A percentile compares a stretch with the other conserved stretches of the same genome.
phyloP scores from a whole-genome alignment of 1,284 basidiomycete species.

The Cutaneotrichosporon mucoides region DNA sequence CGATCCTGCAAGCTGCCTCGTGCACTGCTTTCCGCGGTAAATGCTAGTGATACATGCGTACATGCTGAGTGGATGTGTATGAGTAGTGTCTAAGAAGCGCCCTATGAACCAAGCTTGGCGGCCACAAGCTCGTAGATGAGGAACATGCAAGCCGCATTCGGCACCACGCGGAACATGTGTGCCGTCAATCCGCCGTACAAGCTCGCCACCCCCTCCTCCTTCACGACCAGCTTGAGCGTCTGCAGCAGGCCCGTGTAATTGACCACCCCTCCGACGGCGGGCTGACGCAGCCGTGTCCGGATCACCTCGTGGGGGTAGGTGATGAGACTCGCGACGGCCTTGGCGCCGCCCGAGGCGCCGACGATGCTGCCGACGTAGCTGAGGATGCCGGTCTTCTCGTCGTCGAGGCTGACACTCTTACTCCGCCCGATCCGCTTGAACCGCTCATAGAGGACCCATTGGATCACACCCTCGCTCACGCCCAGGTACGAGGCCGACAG shows the following conservation, averaged over 20 bases:
- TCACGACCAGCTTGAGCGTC: constrained; percentile 77
- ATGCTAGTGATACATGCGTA: constrained; percentile 20
- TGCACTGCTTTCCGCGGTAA: too few species aligned
- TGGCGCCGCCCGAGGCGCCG: constrained; percentile 87
- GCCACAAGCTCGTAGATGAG: constrained; percentile 51
- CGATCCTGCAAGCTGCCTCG: too few species aligned
- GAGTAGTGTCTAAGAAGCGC: constrained; percentile 5
- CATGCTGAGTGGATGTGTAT: constrained; percentile 6
- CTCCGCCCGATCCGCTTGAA: constrained; percentile 38
- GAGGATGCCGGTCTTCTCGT: constrained; percentile 53
- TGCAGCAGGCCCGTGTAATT: constrained; percentile 86
- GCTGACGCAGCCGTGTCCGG: constrained; percentile 87
- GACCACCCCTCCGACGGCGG: constrained; percentile 54
- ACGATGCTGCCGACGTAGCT: constrained; percentile 64
- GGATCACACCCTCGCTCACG: constrained; percentile 93
- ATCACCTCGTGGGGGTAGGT: constrained; percentile 98
- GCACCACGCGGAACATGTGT: constrained; percentile 93
- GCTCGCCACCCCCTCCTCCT: constrained; percentile 70
- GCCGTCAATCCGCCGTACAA: constrained; percentile 91
- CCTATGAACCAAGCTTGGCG: constrained; percentile 28
- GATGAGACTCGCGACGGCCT: constrained; percentile 85
- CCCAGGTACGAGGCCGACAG: constrained; percentile 92
- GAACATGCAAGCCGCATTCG: constrained; percentile 95
- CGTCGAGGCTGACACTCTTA: constrained; percentile 14
- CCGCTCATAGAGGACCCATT: constrained; percentile 92